Evolutionary conservation across 768 basidiomycete species (phyloP), one percentile per base, ranked within the genome.

Genomic region (Kwoniella newhampshirensis): DNA sequence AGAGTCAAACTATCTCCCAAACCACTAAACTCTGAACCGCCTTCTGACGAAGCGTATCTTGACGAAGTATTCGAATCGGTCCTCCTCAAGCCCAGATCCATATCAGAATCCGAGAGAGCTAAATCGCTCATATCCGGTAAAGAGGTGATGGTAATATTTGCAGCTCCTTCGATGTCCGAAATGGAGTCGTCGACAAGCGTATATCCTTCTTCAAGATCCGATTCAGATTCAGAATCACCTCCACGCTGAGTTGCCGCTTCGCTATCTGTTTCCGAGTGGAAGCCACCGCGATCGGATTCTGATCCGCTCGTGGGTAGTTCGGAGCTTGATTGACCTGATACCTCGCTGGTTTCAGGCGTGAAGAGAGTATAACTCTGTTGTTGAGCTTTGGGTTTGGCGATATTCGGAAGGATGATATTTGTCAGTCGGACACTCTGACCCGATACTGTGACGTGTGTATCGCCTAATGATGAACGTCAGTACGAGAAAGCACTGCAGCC

Each of bases 321-420:
- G 32, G 56, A 48, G 28, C 56, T 54, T 13, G 67, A 68, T 12
- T 42, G 51, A 23, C 51, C 58, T 1, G 66, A 68, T 6, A 68
- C 9, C 35, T 71, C 69, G 2, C 59, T 59, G 0, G 63, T 71
- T 32, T 75, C 74, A n/a, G 74, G 74, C 5, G 74, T 75, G 18
- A 59, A 51, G 1, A 72, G 58, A 2, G 36, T 2, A 18, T 40
- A 26, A 3, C 21, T 26, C 26, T 66, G 37, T 15, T 58, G 32
- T 0, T 52, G 18, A 4, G 54, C 8, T 6, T 54, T 51, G 1
- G 67, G 67, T 25, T 61, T 61, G 21, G 60, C 57, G 12, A 71
- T 59, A 12, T 61, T 37, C 6, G 75, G 73, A 6, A 62, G 35
- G 23, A 73, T 59, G 42, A 76, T 72, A 54, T 76, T 70, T 12